Percentiles rank a stretch among this genome's conserved stretches.
Conservation (phyloP, 805 yeast species). For the Nakazawaea ambrosiae region DNA sequence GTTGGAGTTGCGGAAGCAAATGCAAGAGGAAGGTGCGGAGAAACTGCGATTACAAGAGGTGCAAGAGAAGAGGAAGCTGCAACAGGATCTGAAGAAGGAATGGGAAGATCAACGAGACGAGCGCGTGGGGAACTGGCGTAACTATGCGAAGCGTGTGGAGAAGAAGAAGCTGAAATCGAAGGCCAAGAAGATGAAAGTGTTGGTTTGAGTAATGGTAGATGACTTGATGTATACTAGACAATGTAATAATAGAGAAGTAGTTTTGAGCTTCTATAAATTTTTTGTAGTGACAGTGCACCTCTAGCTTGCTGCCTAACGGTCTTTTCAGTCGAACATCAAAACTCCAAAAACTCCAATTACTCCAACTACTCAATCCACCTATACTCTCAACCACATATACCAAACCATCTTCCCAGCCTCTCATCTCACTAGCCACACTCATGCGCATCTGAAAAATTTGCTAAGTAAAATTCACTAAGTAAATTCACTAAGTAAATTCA, state of each 20-base stretch:
- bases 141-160: slow-evolving; percentile 33
- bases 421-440: too few species aligned
- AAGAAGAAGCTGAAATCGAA: slow-evolving; percentile 41
- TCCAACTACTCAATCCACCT: too few species aligned
- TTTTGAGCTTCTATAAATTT: slow-evolving; percentile 9
- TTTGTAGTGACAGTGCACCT: not conserved
- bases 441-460: too few species aligned
- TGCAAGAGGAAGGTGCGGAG: slow-evolving; percentile 32
- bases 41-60: slow-evolving; percentile 27
- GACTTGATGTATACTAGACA: too few species aligned
- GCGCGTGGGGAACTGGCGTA: slow-evolving; percentile 56
- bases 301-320: too few species aligned
- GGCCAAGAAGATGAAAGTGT: slow-evolving; percentile 22
- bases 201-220: slow-evolving; percentile 33
- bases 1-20: slow-evolving; percentile 32
- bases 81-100: slow-evolving; percentile 30
- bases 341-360: too few species aligned
- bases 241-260: too few species aligned
- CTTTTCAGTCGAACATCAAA: too few species aligned
- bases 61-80: slow-evolving; percentile 22
- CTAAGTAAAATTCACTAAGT: too few species aligned
- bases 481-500: too few species aligned
- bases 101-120: slow-evolving; percentile 60
- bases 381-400: too few species aligned
- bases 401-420: too few species aligned